These are phyloP conservation scores for Metarhizium album DNA, from an alignment of 2,329 filamentous ascomycete genomes.

Conservation along the genomic window DNA sequence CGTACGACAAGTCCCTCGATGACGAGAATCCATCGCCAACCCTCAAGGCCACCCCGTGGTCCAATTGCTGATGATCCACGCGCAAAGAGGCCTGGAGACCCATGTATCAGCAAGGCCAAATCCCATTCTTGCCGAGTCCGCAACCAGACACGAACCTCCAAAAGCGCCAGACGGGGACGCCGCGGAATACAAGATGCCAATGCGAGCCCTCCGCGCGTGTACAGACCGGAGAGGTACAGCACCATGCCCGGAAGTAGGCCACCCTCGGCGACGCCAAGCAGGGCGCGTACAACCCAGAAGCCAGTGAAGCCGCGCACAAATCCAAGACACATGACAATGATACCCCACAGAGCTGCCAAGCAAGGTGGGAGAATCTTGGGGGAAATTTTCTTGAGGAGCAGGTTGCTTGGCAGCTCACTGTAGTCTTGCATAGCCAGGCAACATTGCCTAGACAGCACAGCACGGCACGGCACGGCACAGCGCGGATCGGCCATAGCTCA, in stretches of 20 bases:
- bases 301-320: slow-evolving; percentile 54
- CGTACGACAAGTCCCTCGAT: slow-evolving; percentile 36
- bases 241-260: slow-evolving; percentile 60
- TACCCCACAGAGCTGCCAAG: slow-evolving; percentile 54
- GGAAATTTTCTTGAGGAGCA: slow-evolving; percentile 51
- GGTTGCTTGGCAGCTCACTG: slow-evolving; percentile 52
- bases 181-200: slow-evolving; percentile 62
- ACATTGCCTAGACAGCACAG: neutral
- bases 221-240: slow-evolving; percentile 67
- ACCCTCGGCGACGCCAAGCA: slow-evolving; percentile 59
- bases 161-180: slow-evolving; percentile 61
- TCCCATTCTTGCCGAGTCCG: slow-evolving; percentile 41
- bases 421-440: neutral
- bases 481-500: slow-evolving; percentile 13
- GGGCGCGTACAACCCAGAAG: slow-evolving; percentile 55
- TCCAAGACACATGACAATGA: slow-evolving; percentile 60
- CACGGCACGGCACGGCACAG: neutral
- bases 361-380: slow-evolving; percentile 53
- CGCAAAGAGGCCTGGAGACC: slow-evolving; percentile 54
- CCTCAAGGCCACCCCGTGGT: slow-evolving; percentile 53
- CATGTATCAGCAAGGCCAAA: slow-evolving; percentile 47
- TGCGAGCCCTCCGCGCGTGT: slow-evolving; percentile 64
- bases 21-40: slow-evolving; percentile 64
- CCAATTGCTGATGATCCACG: slow-evolving; percentile 54
- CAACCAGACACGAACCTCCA: slow-evolving; percentile 43